These are phyloP conservation scores for Metrosideros polymorpha DNA, from an alignment of 441 rosid genomes.

Conservation along the genomic window DNA sequence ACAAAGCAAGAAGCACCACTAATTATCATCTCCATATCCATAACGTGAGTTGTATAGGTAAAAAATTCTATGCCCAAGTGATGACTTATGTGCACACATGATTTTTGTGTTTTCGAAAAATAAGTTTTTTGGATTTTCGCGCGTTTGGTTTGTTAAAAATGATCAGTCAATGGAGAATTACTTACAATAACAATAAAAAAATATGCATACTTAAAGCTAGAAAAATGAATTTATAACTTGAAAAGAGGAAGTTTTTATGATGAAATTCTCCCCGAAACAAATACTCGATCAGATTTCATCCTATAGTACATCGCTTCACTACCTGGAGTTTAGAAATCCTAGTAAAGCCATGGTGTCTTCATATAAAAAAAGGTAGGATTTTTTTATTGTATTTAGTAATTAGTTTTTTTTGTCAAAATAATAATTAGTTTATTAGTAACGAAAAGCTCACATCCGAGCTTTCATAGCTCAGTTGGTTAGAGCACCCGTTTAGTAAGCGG, in stretches of 20 bases:
- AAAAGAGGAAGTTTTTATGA: background rate
- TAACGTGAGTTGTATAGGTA: background rate
- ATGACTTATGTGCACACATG: background rate
- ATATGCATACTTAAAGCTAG: background rate
- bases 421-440: too few species aligned
- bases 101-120: background rate
- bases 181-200: background rate
- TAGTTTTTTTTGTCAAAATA: too few species aligned
- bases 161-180: background rate
- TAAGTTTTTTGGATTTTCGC: background rate
- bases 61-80: background rate
- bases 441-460: rapidly evolving
- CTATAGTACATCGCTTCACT: background rate
- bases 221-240: background rate
- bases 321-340: background rate
- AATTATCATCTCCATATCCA: background rate
- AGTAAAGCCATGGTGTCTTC: background rate
- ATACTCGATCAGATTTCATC: background rate
- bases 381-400: too few species aligned
- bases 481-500: constrained; percentile 7
- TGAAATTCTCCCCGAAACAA: background rate
- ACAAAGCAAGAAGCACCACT: background rate
- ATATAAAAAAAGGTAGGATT: background rate
- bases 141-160: background rate
- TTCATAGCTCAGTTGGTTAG: constrained; percentile 6